phyloP scores from a whole-genome alignment of 2,329 filamentous ascomycete species.

The Cordyceps tenuipes region DNA sequence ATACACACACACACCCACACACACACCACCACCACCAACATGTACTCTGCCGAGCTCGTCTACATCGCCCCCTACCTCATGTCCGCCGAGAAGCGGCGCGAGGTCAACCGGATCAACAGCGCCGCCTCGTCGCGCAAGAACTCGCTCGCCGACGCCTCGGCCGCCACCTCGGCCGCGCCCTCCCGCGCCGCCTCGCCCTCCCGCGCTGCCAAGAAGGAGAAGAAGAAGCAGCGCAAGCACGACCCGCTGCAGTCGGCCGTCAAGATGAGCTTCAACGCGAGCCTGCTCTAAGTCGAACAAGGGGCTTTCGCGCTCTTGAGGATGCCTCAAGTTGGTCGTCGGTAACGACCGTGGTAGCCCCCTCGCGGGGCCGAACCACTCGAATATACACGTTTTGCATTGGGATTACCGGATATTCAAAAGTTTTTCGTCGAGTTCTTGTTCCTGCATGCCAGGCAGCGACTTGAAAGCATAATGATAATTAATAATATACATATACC shows the following conservation, averaged over 20 bases:
- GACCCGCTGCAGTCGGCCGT: constrained; percentile 1
- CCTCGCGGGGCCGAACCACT: not conserved
- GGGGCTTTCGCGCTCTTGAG: too few species aligned
- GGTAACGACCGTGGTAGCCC: too few species aligned
- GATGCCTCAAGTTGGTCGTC: too few species aligned
- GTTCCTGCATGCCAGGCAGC: not conserved
- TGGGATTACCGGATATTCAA: not conserved
- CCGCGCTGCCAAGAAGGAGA: not conserved
- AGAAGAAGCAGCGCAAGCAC: not conserved
- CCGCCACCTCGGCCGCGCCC: not conserved
- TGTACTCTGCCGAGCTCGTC: constrained; percentile 11
- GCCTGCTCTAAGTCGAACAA: not conserved
- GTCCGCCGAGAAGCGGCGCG: constrained; percentile 2
- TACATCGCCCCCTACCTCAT: constrained; percentile 12
- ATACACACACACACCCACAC: not conserved
- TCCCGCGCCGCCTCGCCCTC: not conserved
- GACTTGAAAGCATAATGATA: not conserved
- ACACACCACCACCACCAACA: not conserved
- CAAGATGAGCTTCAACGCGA: not conserved
- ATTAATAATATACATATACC: not conserved
- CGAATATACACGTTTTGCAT: not conserved
- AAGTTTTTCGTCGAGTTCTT: not conserved
- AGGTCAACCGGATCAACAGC: constrained; percentile 6
- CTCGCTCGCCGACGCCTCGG: constrained; percentile 2
- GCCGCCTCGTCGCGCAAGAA: constrained; percentile 11